phyloP scores from a whole-genome alignment of 768 basidiomycete species.

The Agrocybe chaxingu region DNA sequence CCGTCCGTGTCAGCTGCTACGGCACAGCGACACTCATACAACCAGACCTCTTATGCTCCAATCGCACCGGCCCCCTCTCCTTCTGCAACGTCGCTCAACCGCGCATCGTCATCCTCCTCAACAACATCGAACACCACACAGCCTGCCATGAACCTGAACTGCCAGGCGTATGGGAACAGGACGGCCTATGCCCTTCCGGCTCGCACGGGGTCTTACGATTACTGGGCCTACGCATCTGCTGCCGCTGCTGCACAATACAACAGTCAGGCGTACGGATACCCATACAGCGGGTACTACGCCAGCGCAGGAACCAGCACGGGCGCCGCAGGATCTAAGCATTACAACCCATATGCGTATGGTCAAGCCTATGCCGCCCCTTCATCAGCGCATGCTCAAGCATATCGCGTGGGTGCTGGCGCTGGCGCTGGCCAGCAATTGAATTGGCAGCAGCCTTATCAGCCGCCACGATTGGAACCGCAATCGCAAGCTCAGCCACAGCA shows the following conservation, averaged over 20 bases:
- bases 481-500: slow-evolving; percentile 1
- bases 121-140: slow-evolving; percentile 7
- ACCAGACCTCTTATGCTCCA: slow-evolving; percentile 5
- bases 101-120: not conserved
- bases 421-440: slow-evolving; percentile 19
- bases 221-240: slow-evolving; percentile 28
- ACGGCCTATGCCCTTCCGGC: slow-evolving; percentile 14
- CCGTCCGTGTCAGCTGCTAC: slow-evolving; percentile 27
- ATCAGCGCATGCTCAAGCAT: slow-evolving; percentile 23
- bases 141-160: slow-evolving; percentile 3
- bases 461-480: not conserved
- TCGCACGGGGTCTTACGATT: slow-evolving; percentile 29
- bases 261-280: slow-evolving; percentile 21
- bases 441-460: slow-evolving; percentile 34
- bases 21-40: slow-evolving; percentile 7
- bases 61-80: not conserved
- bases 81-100: slow-evolving; percentile 3
- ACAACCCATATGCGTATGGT: slow-evolving; percentile 21
- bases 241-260: slow-evolving; percentile 10
- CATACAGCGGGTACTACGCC: slow-evolving; percentile 27
- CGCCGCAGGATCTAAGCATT: slow-evolving; percentile 18
- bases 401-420: slow-evolving; percentile 17
- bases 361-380: slow-evolving; percentile 20
- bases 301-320: slow-evolving; percentile 1
- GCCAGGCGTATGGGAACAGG: slow-evolving; percentile 4